These are phyloP conservation scores for Lentinula edodes DNA, from an alignment of 768 basidiomycete species.

Conservation along the genomic window DNA sequence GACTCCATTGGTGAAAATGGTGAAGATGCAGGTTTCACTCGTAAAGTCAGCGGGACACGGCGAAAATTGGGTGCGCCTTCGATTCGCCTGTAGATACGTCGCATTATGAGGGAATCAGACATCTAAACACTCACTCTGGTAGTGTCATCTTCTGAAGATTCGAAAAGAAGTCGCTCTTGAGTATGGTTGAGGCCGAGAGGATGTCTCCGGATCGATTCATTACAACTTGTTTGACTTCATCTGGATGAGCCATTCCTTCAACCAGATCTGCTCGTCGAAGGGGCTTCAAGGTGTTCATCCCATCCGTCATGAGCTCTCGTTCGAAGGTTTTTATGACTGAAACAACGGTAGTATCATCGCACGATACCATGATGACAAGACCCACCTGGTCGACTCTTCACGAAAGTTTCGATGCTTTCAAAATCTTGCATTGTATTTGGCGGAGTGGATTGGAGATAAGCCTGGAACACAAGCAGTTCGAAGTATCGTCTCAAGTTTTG, in stretches of 20 bases:
- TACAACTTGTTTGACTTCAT: constrained; percentile 87
- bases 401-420: constrained; percentile 76
- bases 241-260: constrained; percentile 74
- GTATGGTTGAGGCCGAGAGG: constrained; percentile 84
- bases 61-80: constrained; percentile 96
- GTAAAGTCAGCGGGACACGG: constrained; percentile 62
- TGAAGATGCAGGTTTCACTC: constrained; percentile 22
- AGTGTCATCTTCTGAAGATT: constrained; percentile 95
- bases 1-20: constrained; percentile 32
- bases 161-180: constrained; percentile 94
- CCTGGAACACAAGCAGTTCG: constrained; percentile 82
- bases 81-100: constrained; percentile 51
- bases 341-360: neutral
- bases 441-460: constrained; percentile 76
- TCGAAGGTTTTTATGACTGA: constrained; percentile 93
- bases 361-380: neutral
- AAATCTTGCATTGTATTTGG: constrained; percentile 76
- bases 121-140: constrained; percentile 62
- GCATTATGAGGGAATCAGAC: neutral
- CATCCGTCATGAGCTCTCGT: constrained; percentile 80
- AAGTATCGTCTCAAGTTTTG: constrained; percentile 84
- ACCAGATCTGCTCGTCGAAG: constrained; percentile 65
- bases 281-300: constrained; percentile 74
- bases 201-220: constrained; percentile 80
- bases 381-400: constrained; percentile 79